phyloP scores from a whole-genome alignment of 1,284 basidiomycete species.

The Malassezia sympodialis region DNA sequence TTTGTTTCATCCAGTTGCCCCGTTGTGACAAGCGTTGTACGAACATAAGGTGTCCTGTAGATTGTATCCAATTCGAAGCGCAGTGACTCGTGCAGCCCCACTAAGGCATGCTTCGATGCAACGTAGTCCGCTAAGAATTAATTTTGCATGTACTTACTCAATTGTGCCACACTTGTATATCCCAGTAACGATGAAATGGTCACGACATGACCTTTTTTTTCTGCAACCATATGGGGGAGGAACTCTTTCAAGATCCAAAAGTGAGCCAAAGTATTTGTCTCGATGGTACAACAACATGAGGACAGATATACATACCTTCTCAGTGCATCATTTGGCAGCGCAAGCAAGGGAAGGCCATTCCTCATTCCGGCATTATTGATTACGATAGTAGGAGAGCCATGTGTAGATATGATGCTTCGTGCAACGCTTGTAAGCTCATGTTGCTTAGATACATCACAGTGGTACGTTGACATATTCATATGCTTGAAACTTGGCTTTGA shows the following conservation, averaged over 20 bases:
- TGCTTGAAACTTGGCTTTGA: slow-evolving; percentile 3
- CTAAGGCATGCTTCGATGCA: slow-evolving; percentile 44
- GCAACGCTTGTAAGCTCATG: neutral
- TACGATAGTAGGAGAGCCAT: slow-evolving; percentile 58
- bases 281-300: slow-evolving; percentile 51
- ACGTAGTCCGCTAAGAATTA: slow-evolving; percentile 31
- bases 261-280: slow-evolving; percentile 74
- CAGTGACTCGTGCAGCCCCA: slow-evolving; percentile 42
- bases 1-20: slow-evolving; percentile 32
- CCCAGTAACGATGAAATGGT: slow-evolving; percentile 62
- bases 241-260: slow-evolving; percentile 86
- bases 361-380: slow-evolving; percentile 95
- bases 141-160: slow-evolving; percentile 56
- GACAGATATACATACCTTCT: slow-evolving; percentile 49
- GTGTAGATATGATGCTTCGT: slow-evolving; percentile 2
- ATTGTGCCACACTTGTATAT: slow-evolving; percentile 63
- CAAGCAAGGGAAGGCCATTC: slow-evolving; percentile 73
- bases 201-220: slow-evolving; percentile 72
- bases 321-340: slow-evolving; percentile 66
- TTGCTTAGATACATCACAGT: slow-evolving; percentile 26
- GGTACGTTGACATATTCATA: slow-evolving; percentile 25
- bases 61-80: slow-evolving; percentile 40
- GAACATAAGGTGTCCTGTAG: slow-evolving; percentile 18
- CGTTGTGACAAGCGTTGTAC: slow-evolving; percentile 35
- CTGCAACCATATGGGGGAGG: slow-evolving; percentile 74